A percentile compares a stretch with the other conserved stretches of the same genome.
Conservation (phyloP, 495 filamentous ascomycete genomes). For the Lophiotrema nucula region DNA sequence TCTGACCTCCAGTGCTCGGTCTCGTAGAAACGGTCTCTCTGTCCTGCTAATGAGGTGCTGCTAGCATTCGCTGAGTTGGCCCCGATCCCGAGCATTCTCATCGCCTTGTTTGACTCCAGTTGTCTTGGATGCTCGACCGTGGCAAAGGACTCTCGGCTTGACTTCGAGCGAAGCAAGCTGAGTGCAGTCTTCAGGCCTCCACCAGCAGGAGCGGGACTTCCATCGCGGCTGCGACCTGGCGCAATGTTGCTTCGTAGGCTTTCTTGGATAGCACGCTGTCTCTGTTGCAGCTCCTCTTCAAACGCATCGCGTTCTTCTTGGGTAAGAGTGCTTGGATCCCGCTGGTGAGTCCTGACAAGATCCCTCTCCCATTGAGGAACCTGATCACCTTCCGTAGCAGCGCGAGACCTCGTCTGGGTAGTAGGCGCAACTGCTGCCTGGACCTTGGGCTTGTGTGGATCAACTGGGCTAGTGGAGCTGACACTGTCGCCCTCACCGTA, state of each 20-base stretch:
- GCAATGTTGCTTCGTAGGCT: slow-evolving; percentile 72
- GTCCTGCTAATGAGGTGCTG: slow-evolving; percentile 47
- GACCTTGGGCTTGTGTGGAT: slow-evolving; percentile 23
- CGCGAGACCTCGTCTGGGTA: slow-evolving; percentile 7
- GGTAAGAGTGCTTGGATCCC: slow-evolving; percentile 59
- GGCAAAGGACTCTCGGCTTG: slow-evolving; percentile 60
- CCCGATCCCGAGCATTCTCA: slow-evolving; percentile 71
- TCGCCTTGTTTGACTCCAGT: slow-evolving; percentile 54
- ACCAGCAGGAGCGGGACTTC: slow-evolving; percentile 46
- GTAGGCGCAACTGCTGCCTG: background rate
- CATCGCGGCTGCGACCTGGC: slow-evolving; percentile 56
- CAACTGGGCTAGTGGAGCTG: slow-evolving; percentile 32
- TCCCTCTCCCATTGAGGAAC: slow-evolving; percentile 42
- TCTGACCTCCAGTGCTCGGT: slow-evolving; percentile 50
- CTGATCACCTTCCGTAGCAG: slow-evolving; percentile 21
- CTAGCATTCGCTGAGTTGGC: slow-evolving; percentile 39
- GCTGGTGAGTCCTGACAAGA: slow-evolving; percentile 47
- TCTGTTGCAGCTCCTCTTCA: slow-evolving; percentile 72
- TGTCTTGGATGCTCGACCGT: slow-evolving; percentile 36
- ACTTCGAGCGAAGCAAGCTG: slow-evolving; percentile 65
- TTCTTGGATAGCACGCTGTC: slow-evolving; percentile 75
- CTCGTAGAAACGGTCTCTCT: slow-evolving; percentile 31
- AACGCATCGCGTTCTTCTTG: slow-evolving; percentile 74
- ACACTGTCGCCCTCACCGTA: slow-evolving; percentile 40
- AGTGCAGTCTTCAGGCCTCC: slow-evolving; percentile 56